Conservation (phyloP, 208 protist genomes). For the Endotrypanum monterogeii region DNA sequence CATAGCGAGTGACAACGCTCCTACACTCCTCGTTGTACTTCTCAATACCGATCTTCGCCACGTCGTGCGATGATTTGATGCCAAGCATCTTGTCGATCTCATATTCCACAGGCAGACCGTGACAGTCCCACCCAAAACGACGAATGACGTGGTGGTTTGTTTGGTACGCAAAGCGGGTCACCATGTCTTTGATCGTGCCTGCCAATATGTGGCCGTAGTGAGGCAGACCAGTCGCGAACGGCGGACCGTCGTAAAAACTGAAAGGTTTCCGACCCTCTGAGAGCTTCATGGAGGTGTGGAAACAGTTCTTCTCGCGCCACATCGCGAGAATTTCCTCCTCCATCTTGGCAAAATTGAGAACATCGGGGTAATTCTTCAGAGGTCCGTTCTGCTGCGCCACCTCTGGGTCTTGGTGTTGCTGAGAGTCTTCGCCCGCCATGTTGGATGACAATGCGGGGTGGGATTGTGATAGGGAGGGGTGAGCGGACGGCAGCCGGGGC, state of each 20-base stretch:
- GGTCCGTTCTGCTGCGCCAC: neutral
- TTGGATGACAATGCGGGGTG: neutral
- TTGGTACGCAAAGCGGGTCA: conserved; percentile 98
- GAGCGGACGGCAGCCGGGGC: neutral
- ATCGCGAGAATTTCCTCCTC: conserved; percentile 95
- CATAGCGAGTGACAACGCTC: conserved; percentile 99
- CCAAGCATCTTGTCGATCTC: conserved; percentile 98
- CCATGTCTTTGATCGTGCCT: conserved; percentile 99
- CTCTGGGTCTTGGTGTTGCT: conserved; percentile 22
- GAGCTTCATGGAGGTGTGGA: conserved; percentile 94
- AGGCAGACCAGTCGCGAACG: conserved; percentile 99
- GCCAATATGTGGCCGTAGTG: conserved; percentile 99
- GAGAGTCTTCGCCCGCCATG: conserved; percentile 16
- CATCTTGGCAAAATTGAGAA: conserved; percentile 91
- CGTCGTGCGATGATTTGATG: conserved; percentile 94
- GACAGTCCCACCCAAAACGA: conserved; percentile 99
- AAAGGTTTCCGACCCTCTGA: conserved; percentile 88
- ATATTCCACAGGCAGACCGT: conserved; percentile 99
- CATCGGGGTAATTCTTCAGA: conserved; percentile 77
- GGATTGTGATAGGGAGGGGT: neutral
- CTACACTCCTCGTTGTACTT: conserved; percentile 99
- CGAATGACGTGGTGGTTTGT: conserved; percentile 98
- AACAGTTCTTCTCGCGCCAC: conserved; percentile 97
- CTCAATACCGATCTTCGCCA: conserved; percentile 97
- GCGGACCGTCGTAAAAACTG: conserved; percentile 99